Conservation (phyloP, 1,284 basidiomycete genomes). For the Lentinus polychrous region DNA sequence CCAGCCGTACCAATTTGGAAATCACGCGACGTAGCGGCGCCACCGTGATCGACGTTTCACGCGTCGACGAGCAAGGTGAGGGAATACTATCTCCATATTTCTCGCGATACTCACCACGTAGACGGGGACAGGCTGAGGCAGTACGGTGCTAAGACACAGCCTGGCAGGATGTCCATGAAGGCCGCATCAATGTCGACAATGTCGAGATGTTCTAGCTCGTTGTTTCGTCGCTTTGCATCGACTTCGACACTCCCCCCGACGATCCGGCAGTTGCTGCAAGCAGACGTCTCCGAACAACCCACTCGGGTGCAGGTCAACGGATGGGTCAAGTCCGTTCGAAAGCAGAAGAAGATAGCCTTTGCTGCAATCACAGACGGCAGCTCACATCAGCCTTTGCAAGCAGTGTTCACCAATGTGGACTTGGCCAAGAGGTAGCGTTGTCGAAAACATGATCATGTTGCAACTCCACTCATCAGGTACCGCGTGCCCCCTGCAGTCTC, state of each 20-base stretch:
- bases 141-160: too few relatives aligned
- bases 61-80: too few relatives aligned
- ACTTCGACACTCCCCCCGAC: conserved; percentile 38
- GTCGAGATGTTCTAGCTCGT: too few relatives aligned
- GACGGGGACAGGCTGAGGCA: too few relatives aligned
- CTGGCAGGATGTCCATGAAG: too few relatives aligned
- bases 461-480: neutral
- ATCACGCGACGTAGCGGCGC: too few relatives aligned
- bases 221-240: conserved; percentile 7
- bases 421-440: conserved; percentile 35
- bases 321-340: conserved; percentile 80
- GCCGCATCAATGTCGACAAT: too few relatives aligned
- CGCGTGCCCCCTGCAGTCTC: conserved; percentile 23
- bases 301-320: conserved; percentile 45
- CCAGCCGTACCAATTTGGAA: too few relatives aligned
- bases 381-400: conserved; percentile 62
- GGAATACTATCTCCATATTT: too few relatives aligned
- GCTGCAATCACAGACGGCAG: conserved; percentile 82
- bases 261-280: conserved; percentile 49
- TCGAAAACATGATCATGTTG: conserved; percentile 3
- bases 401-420: conserved; percentile 54
- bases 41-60: too few relatives aligned
- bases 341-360: conserved; percentile 84
- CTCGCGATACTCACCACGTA: too few relatives aligned
- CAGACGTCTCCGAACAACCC: conserved; percentile 12